phyloP scores from a whole-genome alignment of 2,329 filamentous ascomycete genomes.

The Exophiala alcalophila region DNA sequence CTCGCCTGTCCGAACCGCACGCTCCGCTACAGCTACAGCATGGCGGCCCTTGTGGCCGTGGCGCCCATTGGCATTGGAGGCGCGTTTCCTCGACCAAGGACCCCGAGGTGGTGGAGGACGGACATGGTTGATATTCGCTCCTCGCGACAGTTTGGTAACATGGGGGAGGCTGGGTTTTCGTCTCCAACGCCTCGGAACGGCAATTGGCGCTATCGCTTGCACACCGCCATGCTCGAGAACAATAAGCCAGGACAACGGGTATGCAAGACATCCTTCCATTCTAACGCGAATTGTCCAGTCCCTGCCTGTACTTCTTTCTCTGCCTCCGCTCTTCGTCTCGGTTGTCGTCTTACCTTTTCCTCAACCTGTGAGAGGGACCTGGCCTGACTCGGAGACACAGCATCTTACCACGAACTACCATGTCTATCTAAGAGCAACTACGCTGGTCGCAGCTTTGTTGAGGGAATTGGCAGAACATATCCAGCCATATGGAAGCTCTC shows the following conservation, averaged over 20 bases:
- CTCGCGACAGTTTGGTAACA: conserved; percentile 26
- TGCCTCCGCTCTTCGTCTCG: conserved; percentile 3
- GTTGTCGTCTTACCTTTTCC: conserved; percentile 2
- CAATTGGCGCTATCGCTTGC: conserved; percentile 33
- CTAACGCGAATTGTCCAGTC: conserved; percentile 22
- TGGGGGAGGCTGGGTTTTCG: conserved; percentile 33
- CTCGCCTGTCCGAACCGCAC: conserved; percentile 5
- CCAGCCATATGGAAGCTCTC: conserved; percentile 31
- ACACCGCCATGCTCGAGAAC: conserved; percentile 29
- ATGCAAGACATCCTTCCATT: conserved; percentile 28
- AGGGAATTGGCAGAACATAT: conserved; percentile 20
- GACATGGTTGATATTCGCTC: conserved; percentile 43
- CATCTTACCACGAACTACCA: conserved; percentile 6
- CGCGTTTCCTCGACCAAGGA: conserved; percentile 43
- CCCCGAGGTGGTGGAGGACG: conserved; percentile 42
- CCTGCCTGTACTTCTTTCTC: conserved; percentile 11
- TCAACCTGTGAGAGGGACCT: conserved; percentile 1
- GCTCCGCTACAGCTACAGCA: conserved; percentile 37
- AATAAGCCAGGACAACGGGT: conserved; percentile 28
- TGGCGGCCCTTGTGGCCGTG: conserved; percentile 47
- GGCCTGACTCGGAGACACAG: conserved; percentile 19
- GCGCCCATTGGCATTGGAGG: conserved; percentile 41
- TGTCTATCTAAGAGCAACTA: conserved; percentile 26
- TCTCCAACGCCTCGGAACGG: conserved; percentile 32
- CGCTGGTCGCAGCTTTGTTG: conserved; percentile 30